Percentiles rank a stretch among this genome's conserved stretches.
These are phyloP conservation scores for Puccinellia tenuiflora DNA, from an alignment of 176 grass and related monocot genomes.

Conservation along the genomic window DNA sequence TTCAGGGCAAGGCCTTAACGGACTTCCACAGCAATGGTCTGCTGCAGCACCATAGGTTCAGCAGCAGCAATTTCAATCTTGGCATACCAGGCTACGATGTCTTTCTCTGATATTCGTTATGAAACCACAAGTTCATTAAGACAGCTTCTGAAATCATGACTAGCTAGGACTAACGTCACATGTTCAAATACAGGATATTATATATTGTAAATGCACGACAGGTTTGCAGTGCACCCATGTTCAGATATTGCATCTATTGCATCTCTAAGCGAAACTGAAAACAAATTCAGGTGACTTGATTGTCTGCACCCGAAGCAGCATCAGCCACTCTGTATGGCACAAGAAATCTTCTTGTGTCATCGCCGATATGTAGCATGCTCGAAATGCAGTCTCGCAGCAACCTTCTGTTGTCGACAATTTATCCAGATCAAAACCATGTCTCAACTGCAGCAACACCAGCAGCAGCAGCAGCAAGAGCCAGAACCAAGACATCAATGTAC, in stretches of 20 bases:
- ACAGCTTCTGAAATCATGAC: too few species aligned
- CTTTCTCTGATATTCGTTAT: too few species aligned
- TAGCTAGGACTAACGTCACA: background rate
- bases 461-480: background rate
- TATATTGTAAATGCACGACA: background rate
- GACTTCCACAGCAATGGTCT: too few species aligned
- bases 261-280: background rate
- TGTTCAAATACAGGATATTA: background rate
- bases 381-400: background rate
- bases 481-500: background rate
- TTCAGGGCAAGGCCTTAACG: too few species aligned
- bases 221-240: background rate
- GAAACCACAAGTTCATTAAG: too few species aligned
- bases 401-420: background rate
- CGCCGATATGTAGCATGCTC: background rate
- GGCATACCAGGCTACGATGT: too few species aligned
- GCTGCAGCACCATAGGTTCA: too few species aligned
- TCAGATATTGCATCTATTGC: background rate
- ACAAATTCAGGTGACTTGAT: background rate
- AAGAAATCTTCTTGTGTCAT: background rate
- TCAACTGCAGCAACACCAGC: background rate
- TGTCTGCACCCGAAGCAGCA: background rate
- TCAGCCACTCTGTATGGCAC: background rate
- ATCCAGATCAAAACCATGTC: conserved; percentile 7
- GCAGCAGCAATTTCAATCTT: too few species aligned